Conservation (phyloP, 1,284 basidiomycete genomes). For the Filobasidium uniguttulatum region DNA sequence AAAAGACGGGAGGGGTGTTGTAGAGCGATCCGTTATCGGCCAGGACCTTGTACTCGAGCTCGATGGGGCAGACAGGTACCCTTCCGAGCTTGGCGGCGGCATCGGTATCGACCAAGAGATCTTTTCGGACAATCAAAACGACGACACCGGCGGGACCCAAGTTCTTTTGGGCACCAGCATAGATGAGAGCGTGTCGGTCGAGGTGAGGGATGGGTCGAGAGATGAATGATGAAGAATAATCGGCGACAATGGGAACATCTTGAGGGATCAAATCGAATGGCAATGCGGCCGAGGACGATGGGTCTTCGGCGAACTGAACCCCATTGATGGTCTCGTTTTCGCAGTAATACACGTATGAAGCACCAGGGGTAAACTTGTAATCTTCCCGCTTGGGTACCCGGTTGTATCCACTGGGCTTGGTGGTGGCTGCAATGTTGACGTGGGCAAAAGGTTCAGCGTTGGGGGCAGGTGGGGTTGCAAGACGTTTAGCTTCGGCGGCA, state of each 20-base stretch:
- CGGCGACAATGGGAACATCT: constrained; percentile 72
- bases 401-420: constrained; percentile 58
- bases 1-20: constrained; percentile 88
- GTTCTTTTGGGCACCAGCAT: constrained; percentile 99
- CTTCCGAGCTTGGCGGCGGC: constrained; percentile 62
- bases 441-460: constrained; percentile 35
- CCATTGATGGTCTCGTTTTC: constrained; percentile 99
- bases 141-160: constrained; percentile 89
- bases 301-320: constrained; percentile 64
- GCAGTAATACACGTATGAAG: constrained; percentile 92
- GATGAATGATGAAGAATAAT: constrained; percentile 96
- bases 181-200: constrained; percentile 80
- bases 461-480: constrained; percentile 39
- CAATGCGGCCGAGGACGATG: constrained; percentile 78
- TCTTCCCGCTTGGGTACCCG: constrained; percentile 58
- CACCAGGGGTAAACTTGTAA: constrained; percentile 56
- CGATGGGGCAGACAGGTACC: constrained; percentile 43
- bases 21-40: constrained; percentile 70
- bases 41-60: constrained; percentile 73
- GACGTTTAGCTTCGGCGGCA: constrained; percentile 58
- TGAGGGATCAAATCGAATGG: constrained; percentile 61
- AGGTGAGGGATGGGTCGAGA: constrained; percentile 81
- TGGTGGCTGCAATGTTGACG: constrained; percentile 57
- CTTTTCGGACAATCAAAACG: constrained; percentile 80
- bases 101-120: constrained; percentile 77